Evolutionary conservation across 345 rosid genomes (phyloP).

Genomic region (Aquilaria sinensis): DNA sequence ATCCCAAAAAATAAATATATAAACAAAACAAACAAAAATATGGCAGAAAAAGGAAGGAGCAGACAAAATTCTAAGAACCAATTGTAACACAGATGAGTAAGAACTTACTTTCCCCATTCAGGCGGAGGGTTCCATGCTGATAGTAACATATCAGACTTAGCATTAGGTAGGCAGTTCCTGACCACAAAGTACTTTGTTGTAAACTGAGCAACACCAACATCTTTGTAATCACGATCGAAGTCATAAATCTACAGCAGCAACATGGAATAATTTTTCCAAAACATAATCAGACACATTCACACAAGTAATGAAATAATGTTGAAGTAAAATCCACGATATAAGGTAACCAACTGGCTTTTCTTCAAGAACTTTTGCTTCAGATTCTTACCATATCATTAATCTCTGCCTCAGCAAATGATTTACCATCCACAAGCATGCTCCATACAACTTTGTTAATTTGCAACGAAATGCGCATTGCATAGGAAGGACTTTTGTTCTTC

Average conservation of each 20-base stretch:
- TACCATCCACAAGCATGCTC: conserved; percentile 97
- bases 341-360: neutral
- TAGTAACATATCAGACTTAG: conserved; percentile 84
- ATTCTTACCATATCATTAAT: conserved; percentile 94
- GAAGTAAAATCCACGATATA: neutral
- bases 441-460: conserved; percentile 88
- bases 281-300: conserved; percentile 8
- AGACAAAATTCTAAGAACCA: too few species aligned
- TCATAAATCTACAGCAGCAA: conserved; percentile 65
- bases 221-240: conserved; percentile 98
- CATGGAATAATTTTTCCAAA: conserved; percentile 9
- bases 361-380: conserved; percentile 9
- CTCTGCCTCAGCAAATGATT: conserved; percentile 99
- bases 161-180: conserved; percentile 74
- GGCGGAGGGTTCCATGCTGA: conserved; percentile 98
- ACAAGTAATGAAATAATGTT: too few species aligned
- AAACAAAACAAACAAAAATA: neutral
- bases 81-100: too few species aligned
- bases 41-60: conserved; percentile 8
- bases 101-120: conserved; percentile 93
- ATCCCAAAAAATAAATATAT: too few species aligned
- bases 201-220: conserved; percentile 87
- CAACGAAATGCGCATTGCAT: conserved; percentile 94
- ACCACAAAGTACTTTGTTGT: conserved; percentile 81
- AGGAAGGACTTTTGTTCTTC: conserved; percentile 95